These are phyloP conservation scores for Phytophthora idaei DNA, from an alignment of 352 stramenopile genomes.

Conservation along the genomic window DNA sequence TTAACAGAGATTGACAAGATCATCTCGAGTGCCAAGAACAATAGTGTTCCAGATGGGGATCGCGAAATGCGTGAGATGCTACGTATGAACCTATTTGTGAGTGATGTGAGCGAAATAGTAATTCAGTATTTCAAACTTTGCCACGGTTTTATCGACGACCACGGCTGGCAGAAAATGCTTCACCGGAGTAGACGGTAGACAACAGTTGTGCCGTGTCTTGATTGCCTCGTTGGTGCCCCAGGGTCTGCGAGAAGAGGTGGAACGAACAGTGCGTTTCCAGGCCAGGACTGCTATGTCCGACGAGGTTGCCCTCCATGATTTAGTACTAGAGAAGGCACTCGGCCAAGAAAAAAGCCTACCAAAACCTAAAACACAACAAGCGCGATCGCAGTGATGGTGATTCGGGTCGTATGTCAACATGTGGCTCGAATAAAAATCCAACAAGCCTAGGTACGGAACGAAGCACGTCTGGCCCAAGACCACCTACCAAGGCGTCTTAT, in stretches of 20 bases:
- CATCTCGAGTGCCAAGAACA: not conserved
- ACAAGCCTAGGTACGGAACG: not conserved
- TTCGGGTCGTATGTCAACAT: not conserved
- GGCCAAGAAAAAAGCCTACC: slow-evolving; percentile 1
- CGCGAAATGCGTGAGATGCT: not conserved
- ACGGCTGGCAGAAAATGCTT: slow-evolving; percentile 7
- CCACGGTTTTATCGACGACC: slow-evolving; percentile 1
- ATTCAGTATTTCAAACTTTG: not conserved
- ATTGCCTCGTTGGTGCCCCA: not conserved
- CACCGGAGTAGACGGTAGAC: not conserved
- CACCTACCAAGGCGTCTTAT: not conserved
- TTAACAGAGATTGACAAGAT: not conserved
- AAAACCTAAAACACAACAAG: not conserved
- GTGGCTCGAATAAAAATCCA: not conserved
- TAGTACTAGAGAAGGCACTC: not conserved
- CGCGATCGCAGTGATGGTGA: not conserved
- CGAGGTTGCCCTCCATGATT: slow-evolving; percentile 1
- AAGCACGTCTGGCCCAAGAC: not conserved
- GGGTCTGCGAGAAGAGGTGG: not conserved
- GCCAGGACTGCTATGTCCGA: not conserved
- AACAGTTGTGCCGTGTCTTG: not conserved
- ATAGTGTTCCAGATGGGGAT: not conserved
- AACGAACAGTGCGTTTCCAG: not conserved
- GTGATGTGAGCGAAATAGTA: not conserved
- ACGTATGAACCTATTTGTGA: not conserved